Percentiles rank a stretch among this genome's conserved stretches.
phyloP scores from a whole-genome alignment of 257 asterid species.

The Solanum dulcamara region DNA sequence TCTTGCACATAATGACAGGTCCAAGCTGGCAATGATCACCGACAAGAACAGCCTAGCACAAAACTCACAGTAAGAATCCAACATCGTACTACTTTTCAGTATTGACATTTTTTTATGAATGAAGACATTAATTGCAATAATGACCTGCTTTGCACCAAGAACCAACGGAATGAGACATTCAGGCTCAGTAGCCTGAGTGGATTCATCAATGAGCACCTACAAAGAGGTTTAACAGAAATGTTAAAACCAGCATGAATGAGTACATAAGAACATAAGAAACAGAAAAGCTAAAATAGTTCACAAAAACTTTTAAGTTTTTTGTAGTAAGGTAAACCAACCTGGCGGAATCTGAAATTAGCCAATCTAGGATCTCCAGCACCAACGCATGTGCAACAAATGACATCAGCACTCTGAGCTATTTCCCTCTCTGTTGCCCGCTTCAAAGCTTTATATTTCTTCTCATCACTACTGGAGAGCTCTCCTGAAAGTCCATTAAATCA shows the following conservation, averaged over 20 bases:
- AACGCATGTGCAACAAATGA: slow-evolving; percentile 97
- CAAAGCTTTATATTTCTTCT: slow-evolving; percentile 85
- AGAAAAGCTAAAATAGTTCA: not conserved
- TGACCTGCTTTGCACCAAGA: slow-evolving; percentile 95
- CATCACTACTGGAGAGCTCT: slow-evolving; percentile 95
- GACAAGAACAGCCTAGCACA: slow-evolving; percentile 71
- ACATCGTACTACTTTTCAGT: not conserved
- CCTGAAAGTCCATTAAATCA: slow-evolving; percentile 35
- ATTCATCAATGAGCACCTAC: slow-evolving; percentile 96
- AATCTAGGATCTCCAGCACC: slow-evolving; percentile 99
- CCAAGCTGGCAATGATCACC: slow-evolving; percentile 99
- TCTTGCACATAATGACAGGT: slow-evolving; percentile 99
- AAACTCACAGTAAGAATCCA: not conserved
- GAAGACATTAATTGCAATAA: not conserved
- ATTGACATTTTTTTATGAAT: not conserved
- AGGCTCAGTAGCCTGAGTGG: slow-evolving; percentile 97
- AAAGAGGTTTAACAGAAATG: not conserved
- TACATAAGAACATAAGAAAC: not conserved
- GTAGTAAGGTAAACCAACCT: slow-evolving; percentile 29
- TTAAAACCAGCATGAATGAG: not conserved
- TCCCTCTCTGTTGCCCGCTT: slow-evolving; percentile 99
- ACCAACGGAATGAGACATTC: slow-evolving; percentile 98
- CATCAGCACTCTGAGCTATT: slow-evolving; percentile 99
- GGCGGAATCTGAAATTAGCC: slow-evolving; percentile 94
- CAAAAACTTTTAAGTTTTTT: not conserved